A percentile compares a stretch with the other conserved stretches of the same genome.
phyloP scores from a whole-genome alignment of 1,139 yeast species.

The Debaryomyces singareniensis region DNA sequence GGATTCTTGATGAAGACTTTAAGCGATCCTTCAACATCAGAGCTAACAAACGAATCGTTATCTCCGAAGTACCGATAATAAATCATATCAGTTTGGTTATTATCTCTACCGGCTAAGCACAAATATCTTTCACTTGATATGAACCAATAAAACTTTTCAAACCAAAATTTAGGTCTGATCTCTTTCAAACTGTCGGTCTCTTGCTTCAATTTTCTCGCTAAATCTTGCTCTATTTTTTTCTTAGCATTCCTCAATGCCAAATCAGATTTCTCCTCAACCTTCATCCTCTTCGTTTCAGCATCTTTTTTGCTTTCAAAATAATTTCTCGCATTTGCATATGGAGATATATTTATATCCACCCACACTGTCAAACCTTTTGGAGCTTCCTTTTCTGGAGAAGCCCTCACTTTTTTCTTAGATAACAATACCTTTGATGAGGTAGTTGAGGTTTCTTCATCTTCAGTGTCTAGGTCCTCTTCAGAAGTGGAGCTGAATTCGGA shows the following conservation, averaged over 20 bases:
- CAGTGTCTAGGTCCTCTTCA: constrained; percentile 29
- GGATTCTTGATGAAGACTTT: constrained; percentile 81
- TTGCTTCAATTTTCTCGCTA: constrained; percentile 59
- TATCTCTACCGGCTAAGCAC: constrained; percentile 82
- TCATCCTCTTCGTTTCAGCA: constrained; percentile 73
- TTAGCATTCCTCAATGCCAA: constrained; percentile 84
- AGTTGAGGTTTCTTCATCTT: constrained; percentile 13
- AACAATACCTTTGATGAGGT: constrained; percentile 10
- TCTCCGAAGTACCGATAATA: constrained; percentile 72
- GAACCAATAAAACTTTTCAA: constrained; percentile 94
- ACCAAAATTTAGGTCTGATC: constrained; percentile 75
- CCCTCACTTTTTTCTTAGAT: constrained; percentile 3
- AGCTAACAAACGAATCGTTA: constrained; percentile 65
- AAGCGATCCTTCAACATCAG: constrained; percentile 70
- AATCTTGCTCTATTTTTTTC: constrained; percentile 66
- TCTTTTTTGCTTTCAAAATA: constrained; percentile 75
- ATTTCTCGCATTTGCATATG: constrained; percentile 85
- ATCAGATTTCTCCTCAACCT: constrained; percentile 73
- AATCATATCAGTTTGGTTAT: constrained; percentile 75
- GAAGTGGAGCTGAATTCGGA: constrained; percentile 17
- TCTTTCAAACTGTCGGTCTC: constrained; percentile 59
- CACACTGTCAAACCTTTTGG: constrained; percentile 32
- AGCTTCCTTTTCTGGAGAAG: constrained; percentile 10
- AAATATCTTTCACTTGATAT: constrained; percentile 82
- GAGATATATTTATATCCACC: constrained; percentile 65